phyloP scores from a whole-genome alignment of 108 stramenopile genomes.

The Nitzschia sp. region DNA sequence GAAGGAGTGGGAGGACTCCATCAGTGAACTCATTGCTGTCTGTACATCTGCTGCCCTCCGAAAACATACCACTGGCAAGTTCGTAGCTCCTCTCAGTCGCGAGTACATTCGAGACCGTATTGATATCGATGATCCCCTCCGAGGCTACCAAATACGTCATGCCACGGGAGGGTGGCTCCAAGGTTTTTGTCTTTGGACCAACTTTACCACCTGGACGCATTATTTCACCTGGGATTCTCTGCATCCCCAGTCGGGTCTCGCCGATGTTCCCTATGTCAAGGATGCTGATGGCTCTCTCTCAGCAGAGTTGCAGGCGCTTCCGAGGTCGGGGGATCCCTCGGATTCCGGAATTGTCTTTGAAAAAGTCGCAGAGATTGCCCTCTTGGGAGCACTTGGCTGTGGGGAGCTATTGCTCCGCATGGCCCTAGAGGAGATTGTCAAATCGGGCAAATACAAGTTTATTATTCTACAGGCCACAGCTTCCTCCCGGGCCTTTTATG shows the following conservation, averaged over 20 bases:
- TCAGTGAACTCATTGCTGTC: slow-evolving; percentile 54
- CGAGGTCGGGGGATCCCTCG: slow-evolving; percentile 45
- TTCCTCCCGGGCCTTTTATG: slow-evolving; percentile 55
- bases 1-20: slow-evolving; percentile 64
- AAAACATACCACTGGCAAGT: slow-evolving; percentile 23
- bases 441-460: slow-evolving; percentile 42
- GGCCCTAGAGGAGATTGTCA: slow-evolving; percentile 52
- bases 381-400: slow-evolving; percentile 63
- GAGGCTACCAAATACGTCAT: slow-evolving; percentile 65
- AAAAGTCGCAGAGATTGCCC: slow-evolving; percentile 59
- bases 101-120: slow-evolving; percentile 69
- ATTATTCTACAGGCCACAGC: slow-evolving; percentile 63
- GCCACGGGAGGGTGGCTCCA: slow-evolving; percentile 61
- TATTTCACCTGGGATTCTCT: slow-evolving; percentile 62
- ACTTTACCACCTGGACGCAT: slow-evolving; percentile 72
- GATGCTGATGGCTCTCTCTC: slow-evolving; percentile 45
- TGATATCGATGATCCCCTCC: slow-evolving; percentile 76
- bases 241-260: slow-evolving; percentile 39
- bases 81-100: slow-evolving; percentile 44
- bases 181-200: slow-evolving; percentile 65
- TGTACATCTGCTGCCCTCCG: slow-evolving; percentile 53
- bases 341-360: slow-evolving; percentile 57
- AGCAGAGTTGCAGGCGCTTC: slow-evolving; percentile 37
- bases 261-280: slow-evolving; percentile 7
- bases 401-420: slow-evolving; percentile 59